These are phyloP conservation scores for Cladophialophora immunda DNA, from an alignment of 2,329 filamentous ascomycete species.

Conservation along the genomic window DNA sequence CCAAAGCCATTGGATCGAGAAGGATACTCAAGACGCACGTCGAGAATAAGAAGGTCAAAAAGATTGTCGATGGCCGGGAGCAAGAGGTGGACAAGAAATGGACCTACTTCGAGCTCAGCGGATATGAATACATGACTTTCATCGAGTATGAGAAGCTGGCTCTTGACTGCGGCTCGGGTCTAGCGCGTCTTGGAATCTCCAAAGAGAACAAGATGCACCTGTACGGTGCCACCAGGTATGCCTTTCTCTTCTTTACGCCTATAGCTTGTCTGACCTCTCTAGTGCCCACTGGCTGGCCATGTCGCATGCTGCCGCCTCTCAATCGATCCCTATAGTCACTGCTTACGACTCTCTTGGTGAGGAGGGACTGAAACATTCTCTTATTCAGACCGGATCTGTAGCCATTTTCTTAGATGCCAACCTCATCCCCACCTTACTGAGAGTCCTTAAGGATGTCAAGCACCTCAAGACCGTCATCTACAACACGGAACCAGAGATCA, in stretches of 20 bases:
- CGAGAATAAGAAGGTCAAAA: slow-evolving; percentile 89
- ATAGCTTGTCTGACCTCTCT: slow-evolving; percentile 33
- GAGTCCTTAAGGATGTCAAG: slow-evolving; percentile 62
- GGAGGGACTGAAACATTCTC: slow-evolving; percentile 47
- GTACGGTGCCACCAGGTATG: slow-evolving; percentile 81
- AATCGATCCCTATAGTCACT: slow-evolving; percentile 91
- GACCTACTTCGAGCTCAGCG: slow-evolving; percentile 85
- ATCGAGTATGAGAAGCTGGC: slow-evolving; percentile 77
- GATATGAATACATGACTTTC: slow-evolving; percentile 80
- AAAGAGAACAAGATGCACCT: slow-evolving; percentile 77
- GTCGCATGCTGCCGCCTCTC: slow-evolving; percentile 79
- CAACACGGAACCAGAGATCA: slow-evolving; percentile 60
- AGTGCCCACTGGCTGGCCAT: slow-evolving; percentile 85
- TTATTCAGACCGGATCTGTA: slow-evolving; percentile 45
- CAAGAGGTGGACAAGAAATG: slow-evolving; percentile 87
- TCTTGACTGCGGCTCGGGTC: slow-evolving; percentile 74
- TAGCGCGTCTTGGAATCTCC: slow-evolving; percentile 76
- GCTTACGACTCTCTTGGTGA: slow-evolving; percentile 49
- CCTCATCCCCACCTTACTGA: slow-evolving; percentile 59
- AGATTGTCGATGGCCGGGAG: slow-evolving; percentile 82
- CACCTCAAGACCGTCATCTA: slow-evolving; percentile 63
- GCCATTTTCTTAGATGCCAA: slow-evolving; percentile 48
- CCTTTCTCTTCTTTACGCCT: slow-evolving; percentile 15
- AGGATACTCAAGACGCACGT: slow-evolving; percentile 79
- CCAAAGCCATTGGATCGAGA: slow-evolving; percentile 74